Evolutionary conservation across 306 rosid genomes (phyloP).

Genomic region (Begonia peltatifolia): DNA sequence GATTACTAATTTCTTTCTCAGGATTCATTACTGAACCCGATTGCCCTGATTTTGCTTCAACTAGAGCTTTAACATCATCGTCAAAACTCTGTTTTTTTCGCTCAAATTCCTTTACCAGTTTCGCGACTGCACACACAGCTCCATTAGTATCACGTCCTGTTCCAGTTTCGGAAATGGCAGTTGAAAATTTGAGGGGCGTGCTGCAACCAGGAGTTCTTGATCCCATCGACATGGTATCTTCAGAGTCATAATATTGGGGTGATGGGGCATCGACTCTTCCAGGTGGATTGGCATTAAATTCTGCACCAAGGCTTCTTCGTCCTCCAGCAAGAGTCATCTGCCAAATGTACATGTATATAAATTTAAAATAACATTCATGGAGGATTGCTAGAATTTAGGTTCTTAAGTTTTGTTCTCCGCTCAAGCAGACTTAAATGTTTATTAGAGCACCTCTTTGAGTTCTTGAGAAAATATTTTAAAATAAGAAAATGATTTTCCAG

Average conservation of each 20-base stretch:
- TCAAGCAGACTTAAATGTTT: too few species aligned
- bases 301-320: constrained; percentile 60
- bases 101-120: constrained; percentile 66
- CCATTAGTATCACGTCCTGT: constrained; percentile 38
- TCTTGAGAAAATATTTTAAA: neutral
- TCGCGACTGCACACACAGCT: constrained; percentile 28
- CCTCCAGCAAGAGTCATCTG: constrained; percentile 90
- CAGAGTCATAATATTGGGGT: constrained; percentile 48
- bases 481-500: neutral
- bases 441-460: neutral
- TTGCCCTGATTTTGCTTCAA: constrained; percentile 26
- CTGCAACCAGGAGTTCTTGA: constrained; percentile 58
- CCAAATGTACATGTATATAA: neutral
- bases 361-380: neutral
- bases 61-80: constrained; percentile 46
- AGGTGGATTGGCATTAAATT: constrained; percentile 26
- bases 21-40: constrained; percentile 16
- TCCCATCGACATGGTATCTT: constrained; percentile 50
- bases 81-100: constrained; percentile 54
- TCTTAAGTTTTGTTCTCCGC: neutral
- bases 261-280: constrained; percentile 32
- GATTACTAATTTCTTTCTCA: constrained; percentile 46
- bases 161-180: constrained; percentile 27
- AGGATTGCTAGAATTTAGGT: neutral
- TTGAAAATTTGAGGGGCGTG: constrained; percentile 47